phyloP scores from a whole-genome alignment of 192 early-diverging fungal genomes.

The Backusella westeae region DNA sequence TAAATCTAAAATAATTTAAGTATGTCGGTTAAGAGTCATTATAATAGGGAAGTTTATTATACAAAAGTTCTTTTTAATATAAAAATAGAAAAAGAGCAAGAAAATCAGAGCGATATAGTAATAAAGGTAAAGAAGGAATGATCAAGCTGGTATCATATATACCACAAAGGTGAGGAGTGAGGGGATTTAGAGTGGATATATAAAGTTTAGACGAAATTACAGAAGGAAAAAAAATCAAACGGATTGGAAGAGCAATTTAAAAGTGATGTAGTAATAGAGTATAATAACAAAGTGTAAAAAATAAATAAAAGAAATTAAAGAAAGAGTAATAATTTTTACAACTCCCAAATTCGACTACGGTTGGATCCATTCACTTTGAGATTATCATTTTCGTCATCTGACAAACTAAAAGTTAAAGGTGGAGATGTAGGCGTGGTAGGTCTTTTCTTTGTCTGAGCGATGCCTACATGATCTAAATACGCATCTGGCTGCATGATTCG shows the following conservation, averaged over 20 bases:
- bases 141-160: not conserved
- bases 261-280: not conserved
- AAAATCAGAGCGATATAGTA: not conserved
- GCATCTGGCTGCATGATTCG: slow-evolving; percentile 39
- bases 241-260: not conserved
- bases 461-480: slow-evolving; percentile 31
- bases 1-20: not conserved
- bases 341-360: not conserved
- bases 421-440: slow-evolving; percentile 1
- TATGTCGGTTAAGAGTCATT: not conserved
- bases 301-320: not conserved
- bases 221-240: not conserved
- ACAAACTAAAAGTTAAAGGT: not conserved
- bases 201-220: not conserved
- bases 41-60: not conserved
- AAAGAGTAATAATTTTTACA: not conserved
- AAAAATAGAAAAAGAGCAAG: not conserved
- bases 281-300: not conserved
- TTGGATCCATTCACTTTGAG: not conserved
- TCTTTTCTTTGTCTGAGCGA: slow-evolving; percentile 18
- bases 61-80: slow-evolving; percentile 6
- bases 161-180: not conserved
- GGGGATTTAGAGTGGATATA: not conserved
- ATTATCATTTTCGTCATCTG: slow-evolving; percentile 5
- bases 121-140: not conserved